Conservation (phyloP, 106 monocot genomes). For the Apostasia ramifera region DNA sequence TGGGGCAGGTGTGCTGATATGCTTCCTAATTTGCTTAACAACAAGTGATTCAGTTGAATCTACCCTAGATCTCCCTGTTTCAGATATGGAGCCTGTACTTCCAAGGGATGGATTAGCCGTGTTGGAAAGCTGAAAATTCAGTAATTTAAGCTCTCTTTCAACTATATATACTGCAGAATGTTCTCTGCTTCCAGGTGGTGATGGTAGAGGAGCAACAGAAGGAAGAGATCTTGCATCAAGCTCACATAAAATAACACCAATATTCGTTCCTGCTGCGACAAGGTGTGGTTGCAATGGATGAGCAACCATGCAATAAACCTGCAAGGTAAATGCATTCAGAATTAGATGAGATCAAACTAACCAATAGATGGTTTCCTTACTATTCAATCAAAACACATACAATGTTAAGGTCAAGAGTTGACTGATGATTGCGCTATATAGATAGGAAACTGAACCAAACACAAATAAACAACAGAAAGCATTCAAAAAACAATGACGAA, state of each 20-base stretch:
- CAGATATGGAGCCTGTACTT: constrained; percentile 36
- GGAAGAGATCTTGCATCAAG: constrained; percentile 96
- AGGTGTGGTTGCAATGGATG: constrained; percentile 98
- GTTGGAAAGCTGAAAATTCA: constrained; percentile 93
- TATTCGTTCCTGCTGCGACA: constrained; percentile 96
- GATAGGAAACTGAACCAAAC: too few species aligned
- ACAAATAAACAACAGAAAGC: too few species aligned
- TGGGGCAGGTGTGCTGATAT: constrained; percentile 93
- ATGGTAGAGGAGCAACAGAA: constrained; percentile 68
- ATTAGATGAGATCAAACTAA: neutral
- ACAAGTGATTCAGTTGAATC: constrained; percentile 65
- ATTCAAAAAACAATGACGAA: too few species aligned
- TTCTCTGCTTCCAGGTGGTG: constrained; percentile 76
- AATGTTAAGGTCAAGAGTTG: too few species aligned
- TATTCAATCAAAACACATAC: too few species aligned
- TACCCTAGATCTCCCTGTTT: constrained; percentile 51
- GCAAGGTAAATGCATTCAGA: neutral
- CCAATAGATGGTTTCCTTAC: too few species aligned
- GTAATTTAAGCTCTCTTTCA: constrained; percentile 96
- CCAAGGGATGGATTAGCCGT: constrained; percentile 68
- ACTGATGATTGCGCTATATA: too few species aligned
- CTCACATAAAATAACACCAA: constrained; percentile 94
- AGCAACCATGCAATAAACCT: constrained; percentile 99
- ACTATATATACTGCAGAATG: constrained; percentile 93
- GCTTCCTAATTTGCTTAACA: constrained; percentile 88